Base-by-base conservation (phyloP, 805 yeast genomes). In the Candida anglica region DNA sequence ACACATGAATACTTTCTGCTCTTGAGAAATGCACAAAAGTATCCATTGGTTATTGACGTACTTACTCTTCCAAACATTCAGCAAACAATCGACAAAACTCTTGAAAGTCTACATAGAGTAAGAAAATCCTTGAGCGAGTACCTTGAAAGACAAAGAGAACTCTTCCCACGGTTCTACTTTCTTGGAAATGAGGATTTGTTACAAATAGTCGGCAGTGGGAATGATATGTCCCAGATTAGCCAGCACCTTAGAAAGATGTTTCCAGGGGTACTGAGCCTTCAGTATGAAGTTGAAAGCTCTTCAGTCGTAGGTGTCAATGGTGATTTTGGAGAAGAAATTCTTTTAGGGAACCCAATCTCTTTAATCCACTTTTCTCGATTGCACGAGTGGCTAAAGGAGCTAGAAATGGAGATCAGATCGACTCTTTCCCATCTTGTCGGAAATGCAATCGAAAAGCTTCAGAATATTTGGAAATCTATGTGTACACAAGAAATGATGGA, bases 111-210 rank as follows among this genome's bases (percentile, higher is more conserved):
- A 19, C 46, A 43, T 4, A 76, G 69, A 41, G 73, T 86, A 2
- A 71, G 79, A 28, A 73, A 70, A 34, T 80, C 96, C 0, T 63
- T 91, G 10, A 68, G 79, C 9, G 91, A 86, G 6, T 91, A 79
- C 51, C 62, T 91, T 20, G 97, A 89, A 45, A 73, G 72, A 24
- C 95, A 89, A 51, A 63, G 98, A 41, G 81, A 73, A 27, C 39
- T 68, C 1, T 91, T 83, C 47, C 89, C 96, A 1, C 68, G 97
- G 30, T 81, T 88, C 36, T 88, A 81, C 48, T 89, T 91, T 50
- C 61, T 91, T 18, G 96, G 97, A 5, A 91, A 91, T 52, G 96
- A 88, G 39, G 96, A 91, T 52, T 58, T 91, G 19, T 61, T 91
- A 21, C 95, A 86, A 40, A 73, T 91, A 25, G 72, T 91, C 22